Base-by-base conservation (phyloP, 169 alveolate species). In the Cardiosporidium cionae region DNA sequence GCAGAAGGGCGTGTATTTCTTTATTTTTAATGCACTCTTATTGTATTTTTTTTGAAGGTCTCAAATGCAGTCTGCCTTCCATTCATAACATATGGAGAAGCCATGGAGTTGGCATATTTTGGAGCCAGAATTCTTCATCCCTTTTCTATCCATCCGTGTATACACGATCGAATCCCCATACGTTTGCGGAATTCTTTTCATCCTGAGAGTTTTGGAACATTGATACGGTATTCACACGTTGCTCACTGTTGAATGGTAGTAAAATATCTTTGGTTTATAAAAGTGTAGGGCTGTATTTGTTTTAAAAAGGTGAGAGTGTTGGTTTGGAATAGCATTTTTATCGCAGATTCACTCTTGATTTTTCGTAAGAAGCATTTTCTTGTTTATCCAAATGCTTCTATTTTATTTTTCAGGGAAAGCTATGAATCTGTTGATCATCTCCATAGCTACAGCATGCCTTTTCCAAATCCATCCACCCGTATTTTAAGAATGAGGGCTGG, bases 81-180 rank as follows among this genome's bases (percentile, higher is more conserved):
- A 6, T 65, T 65, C 54, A 16, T 68, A 5, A 31, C 72, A 34
- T 68, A 68, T 23, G 23, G 2, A 2, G 74, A 68, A 9, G 74
- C 74, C 7, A 68, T 68, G 62, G 74, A 68, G 72, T 66, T 68
- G 74, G 74, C 74, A 36, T 68, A 33, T n/a, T 68, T 68, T 23
- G 74, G 74, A 9, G 74, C 74, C 2, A 35, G 44, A 52, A 63
- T 65, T 28, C 72, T 68, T 25, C 74, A 68, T 44, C 74, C 74
- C 3, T 33, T 22, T 28, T 16, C 72, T 16, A 33, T 68, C 25
- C 72, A 37, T 3, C 74, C 74, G 35, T 33, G 72, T 27, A 37
- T 37, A 7, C 63, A 68, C 3, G 37, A 37, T 44, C 2, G 2
- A 2, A 33, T 68, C 74, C 74, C 74, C 34, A 68, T 68, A 58